Percentiles rank a stretch among this genome's conserved stretches.
Conservation (phyloP, 768 basidiomycete genomes). For the Boletus tomentosulus region DNA sequence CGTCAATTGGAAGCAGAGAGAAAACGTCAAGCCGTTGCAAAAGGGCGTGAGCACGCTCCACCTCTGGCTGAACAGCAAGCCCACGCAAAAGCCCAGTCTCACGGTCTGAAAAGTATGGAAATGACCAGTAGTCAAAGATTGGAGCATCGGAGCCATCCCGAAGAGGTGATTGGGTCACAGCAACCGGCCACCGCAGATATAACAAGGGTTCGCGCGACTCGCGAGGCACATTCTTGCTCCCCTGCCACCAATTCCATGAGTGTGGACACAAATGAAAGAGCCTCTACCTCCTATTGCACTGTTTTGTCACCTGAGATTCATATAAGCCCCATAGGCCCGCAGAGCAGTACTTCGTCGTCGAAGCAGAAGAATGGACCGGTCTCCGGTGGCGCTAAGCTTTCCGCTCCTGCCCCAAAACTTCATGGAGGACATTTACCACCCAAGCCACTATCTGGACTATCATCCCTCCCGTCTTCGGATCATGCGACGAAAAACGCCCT, state of each 20-base stretch:
- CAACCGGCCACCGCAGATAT: constrained; percentile 27
- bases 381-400: constrained; percentile 20
- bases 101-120: background rate
- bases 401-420: background rate
- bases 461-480: background rate
- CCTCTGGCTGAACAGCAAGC: constrained; percentile 10
- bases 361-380: constrained; percentile 3
- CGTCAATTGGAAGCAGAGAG: constrained; percentile 6
- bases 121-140: background rate
- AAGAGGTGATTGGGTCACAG: constrained; percentile 13
- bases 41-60: constrained; percentile 3
- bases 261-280: constrained; percentile 1
- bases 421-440: background rate
- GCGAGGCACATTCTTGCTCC: background rate
- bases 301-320: constrained; percentile 1
- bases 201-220: constrained; percentile 24
- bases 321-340: background rate
- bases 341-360: background rate
- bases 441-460: background rate
- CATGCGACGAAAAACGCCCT: background rate
- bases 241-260: background rate
- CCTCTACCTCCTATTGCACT: background rate
- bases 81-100: constrained; percentile 5
- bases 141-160: background rate
- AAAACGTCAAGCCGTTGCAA: constrained; percentile 5